A percentile compares a stretch with the other conserved stretches of the same genome.
phyloP scores from a whole-genome alignment of 2,329 filamentous ascomycete genomes.

The Aureobasidium sp. region DNA sequence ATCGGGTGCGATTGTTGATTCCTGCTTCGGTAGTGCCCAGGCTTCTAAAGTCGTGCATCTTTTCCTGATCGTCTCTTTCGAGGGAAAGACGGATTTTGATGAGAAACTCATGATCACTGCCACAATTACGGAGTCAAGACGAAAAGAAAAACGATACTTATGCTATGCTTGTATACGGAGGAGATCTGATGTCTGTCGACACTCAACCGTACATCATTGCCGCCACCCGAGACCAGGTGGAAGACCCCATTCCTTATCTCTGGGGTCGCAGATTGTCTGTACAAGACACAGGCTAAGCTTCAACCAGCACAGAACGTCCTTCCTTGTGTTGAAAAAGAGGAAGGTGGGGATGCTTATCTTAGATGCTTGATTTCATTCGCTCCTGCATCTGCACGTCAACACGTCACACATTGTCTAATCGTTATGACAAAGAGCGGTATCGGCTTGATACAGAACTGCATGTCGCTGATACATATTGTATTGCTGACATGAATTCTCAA shows the following conservation, averaged over 20 bases:
- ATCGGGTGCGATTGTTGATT: conserved; percentile 51
- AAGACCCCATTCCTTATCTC: not conserved
- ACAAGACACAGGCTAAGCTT: not conserved
- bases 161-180: not conserved
- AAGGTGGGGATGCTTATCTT: conserved; percentile 12
- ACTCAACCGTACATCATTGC: not conserved
- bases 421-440: too few relatives aligned
- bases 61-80: conserved; percentile 40
- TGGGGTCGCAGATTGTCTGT: not conserved
- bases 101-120: not conserved
- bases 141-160: not conserved
- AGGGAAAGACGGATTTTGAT: conserved; percentile 32
- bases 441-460: too few relatives aligned
- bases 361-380: not conserved
- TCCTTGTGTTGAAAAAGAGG: not conserved
- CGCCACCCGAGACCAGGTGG: not conserved
- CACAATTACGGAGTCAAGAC: not conserved
- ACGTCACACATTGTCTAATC: not conserved
- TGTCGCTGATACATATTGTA: too few relatives aligned
- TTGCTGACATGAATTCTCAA: too few relatives aligned
- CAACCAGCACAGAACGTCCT: not conserved
- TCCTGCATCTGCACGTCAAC: not conserved
- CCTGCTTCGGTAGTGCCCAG: conserved; percentile 57
- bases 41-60: conserved; percentile 46
- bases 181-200: not conserved